Evolutionary conservation across 73 alveolate species (phyloP).

Genomic region (Strombidium stylifer): DNA sequence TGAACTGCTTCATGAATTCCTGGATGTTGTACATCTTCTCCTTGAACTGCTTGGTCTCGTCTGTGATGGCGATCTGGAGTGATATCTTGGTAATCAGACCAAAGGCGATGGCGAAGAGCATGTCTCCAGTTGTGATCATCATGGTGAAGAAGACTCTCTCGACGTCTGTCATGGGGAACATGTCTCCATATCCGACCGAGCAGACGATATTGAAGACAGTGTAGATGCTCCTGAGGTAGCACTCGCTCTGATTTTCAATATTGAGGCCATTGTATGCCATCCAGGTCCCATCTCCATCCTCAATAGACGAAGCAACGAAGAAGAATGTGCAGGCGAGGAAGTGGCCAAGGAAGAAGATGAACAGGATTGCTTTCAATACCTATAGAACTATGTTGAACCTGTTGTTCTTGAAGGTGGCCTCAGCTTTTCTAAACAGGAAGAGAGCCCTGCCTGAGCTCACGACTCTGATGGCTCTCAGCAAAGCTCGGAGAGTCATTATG

Average conservation of each 20-base stretch:
- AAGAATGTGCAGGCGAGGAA: slow-evolving; percentile 62
- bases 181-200: slow-evolving; percentile 55
- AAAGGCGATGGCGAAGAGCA: slow-evolving; percentile 62
- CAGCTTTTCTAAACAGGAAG: slow-evolving; percentile 28
- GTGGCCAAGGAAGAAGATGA: slow-evolving; percentile 45
- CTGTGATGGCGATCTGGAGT: slow-evolving; percentile 20
- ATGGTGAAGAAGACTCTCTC: slow-evolving; percentile 51
- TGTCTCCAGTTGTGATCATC: slow-evolving; percentile 55
- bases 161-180: slow-evolving; percentile 34
- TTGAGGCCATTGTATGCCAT: background rate
- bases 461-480: slow-evolving; percentile 33
- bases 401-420: slow-evolving; percentile 20
- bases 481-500: too few species aligned
- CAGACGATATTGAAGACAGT: slow-evolving; percentile 53
- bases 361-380: slow-evolving; percentile 23
- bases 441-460: slow-evolving; percentile 27
- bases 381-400: slow-evolving; percentile 1
- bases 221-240: slow-evolving; percentile 29
- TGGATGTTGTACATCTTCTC: slow-evolving; percentile 39
- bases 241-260: background rate
- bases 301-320: slow-evolving; percentile 19
- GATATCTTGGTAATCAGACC: slow-evolving; percentile 60
- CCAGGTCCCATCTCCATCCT: slow-evolving; percentile 40
- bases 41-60: slow-evolving; percentile 21
- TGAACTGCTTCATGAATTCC: slow-evolving; percentile 22